phyloP scores from a whole-genome alignment of 345 rosid genomes.

The Kernera saxatilis region DNA sequence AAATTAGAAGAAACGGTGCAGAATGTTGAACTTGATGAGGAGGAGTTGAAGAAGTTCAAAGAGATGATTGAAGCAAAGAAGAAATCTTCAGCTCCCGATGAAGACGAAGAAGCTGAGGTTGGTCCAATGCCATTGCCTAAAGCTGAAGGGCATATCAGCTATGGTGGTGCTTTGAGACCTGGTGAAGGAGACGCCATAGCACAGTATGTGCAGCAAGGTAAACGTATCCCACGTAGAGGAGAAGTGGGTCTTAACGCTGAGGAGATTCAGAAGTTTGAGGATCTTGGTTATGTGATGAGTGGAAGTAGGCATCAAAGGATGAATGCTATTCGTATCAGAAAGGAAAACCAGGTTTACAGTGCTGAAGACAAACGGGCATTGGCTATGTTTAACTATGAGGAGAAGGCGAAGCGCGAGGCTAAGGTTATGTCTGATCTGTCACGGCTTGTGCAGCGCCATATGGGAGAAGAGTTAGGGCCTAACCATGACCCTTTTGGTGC shows the following conservation, averaged over 20 bases:
- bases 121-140: constrained; percentile 92
- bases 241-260: constrained; percentile 99
- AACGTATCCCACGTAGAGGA: constrained; percentile 99
- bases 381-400: constrained; percentile 98
- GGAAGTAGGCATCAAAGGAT: constrained; percentile 97
- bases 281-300: constrained; percentile 98
- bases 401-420: constrained; percentile 93
- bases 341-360: constrained; percentile 97
- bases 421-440: constrained; percentile 98
- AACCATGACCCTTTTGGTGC: constrained; percentile 84
- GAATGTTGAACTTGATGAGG: constrained; percentile 53
- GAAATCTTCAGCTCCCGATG: constrained; percentile 60
- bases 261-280: constrained; percentile 86
- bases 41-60: constrained; percentile 53
- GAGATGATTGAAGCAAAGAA: constrained; percentile 80
- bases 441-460: constrained; percentile 90
- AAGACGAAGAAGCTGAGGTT: constrained; percentile 63
- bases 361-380: constrained; percentile 95
- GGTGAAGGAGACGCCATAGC: constrained; percentile 99
- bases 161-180: constrained; percentile 97
- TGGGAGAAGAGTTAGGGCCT: constrained; percentile 95
- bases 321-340: constrained; percentile 99
- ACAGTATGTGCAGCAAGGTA: constrained; percentile 97
- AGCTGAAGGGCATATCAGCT: constrained; percentile 95
- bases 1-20: constrained; percentile 41